Percentiles rank a stretch among this genome's conserved stretches.
Conservation (phyloP, 2,329 filamentous ascomycete genomes). For the Dactylonectria estremocensis region DNA sequence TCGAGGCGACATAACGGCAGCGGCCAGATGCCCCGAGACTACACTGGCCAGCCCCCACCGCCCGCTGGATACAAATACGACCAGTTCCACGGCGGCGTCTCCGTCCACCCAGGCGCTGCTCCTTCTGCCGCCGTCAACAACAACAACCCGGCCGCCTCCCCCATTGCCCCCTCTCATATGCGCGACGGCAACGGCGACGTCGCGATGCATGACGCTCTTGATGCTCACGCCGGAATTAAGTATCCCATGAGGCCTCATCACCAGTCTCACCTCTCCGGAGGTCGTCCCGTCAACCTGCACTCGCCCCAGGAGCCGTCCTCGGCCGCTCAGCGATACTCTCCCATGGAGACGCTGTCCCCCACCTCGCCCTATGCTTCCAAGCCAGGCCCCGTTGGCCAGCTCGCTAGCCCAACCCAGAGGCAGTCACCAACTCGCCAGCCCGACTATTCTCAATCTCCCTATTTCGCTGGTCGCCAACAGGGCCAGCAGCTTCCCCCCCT, state of each 20-base stretch:
- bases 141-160: conserved; percentile 70
- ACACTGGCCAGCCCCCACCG: conserved; percentile 57
- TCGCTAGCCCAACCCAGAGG: conserved; percentile 70
- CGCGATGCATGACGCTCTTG: conserved; percentile 87
- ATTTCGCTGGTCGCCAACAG: conserved; percentile 64
- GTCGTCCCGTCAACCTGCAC: conserved; percentile 74
- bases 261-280: conserved; percentile 77
- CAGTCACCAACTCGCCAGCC: conserved; percentile 84
- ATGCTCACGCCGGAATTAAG: conserved; percentile 88
- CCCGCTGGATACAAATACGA: conserved; percentile 78
- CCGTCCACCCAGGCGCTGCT: conserved; percentile 50
- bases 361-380: conserved; percentile 82
- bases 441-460: conserved; percentile 73
- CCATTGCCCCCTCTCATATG: conserved; percentile 69
- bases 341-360: conserved; percentile 91
- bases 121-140: conserved; percentile 53
- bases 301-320: conserved; percentile 80
- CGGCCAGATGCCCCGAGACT: conserved; percentile 64
- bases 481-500: conserved; percentile 82
- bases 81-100: conserved; percentile 68
- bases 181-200: conserved; percentile 84
- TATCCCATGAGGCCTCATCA: conserved; percentile 86
- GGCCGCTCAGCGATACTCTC: conserved; percentile 93
- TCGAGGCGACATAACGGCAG: conserved; percentile 75
- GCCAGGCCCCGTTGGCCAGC: conserved; percentile 72